A percentile compares a stretch with the other conserved stretches of the same genome.
Evolutionary conservation across 163 green algal species (phyloP).

Genomic region (Chlamydomonas reinhardtii): DNA sequence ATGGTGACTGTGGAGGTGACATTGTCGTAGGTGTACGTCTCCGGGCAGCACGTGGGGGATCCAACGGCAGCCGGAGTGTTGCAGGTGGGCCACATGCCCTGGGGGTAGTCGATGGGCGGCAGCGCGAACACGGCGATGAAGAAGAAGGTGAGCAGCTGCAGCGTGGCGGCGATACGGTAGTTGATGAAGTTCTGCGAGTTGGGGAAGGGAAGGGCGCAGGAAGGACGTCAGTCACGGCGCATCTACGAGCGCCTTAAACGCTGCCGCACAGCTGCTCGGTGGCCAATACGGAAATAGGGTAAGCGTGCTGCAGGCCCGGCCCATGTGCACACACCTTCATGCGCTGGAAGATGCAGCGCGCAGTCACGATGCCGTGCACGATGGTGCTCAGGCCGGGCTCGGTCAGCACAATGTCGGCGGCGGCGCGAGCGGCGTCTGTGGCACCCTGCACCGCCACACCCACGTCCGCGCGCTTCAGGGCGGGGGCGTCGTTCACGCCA

Average conservation of each 20-base stretch:
- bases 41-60: background rate
- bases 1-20: background rate
- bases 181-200: slow-evolving; percentile 83
- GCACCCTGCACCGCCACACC: slow-evolving; percentile 87
- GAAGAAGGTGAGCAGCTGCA: slow-evolving; percentile 81
- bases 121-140: slow-evolving; percentile 89
- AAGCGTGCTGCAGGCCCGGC: no score
- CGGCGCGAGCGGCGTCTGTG: slow-evolving; percentile 89
- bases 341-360: slow-evolving; percentile 89
- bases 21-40: no score
- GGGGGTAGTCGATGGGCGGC: slow-evolving; percentile 66
- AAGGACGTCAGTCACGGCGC: no score
- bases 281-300: no score
- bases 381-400: slow-evolving; percentile 79
- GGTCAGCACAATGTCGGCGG: slow-evolving; percentile 91
- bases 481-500: slow-evolving; percentile 91
- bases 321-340: slow-evolving; percentile 63
- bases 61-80: no score
- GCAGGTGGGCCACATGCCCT: no score
- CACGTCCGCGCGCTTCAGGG: slow-evolving; percentile 89
- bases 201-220: no score
- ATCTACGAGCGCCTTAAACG: no score
- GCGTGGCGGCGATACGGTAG: slow-evolving; percentile 71
- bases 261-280: no score
- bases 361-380: slow-evolving; percentile 84